Conservation (phyloP, 495 filamentous ascomycete species). For the Chaetomidium leptoderma region DNA sequence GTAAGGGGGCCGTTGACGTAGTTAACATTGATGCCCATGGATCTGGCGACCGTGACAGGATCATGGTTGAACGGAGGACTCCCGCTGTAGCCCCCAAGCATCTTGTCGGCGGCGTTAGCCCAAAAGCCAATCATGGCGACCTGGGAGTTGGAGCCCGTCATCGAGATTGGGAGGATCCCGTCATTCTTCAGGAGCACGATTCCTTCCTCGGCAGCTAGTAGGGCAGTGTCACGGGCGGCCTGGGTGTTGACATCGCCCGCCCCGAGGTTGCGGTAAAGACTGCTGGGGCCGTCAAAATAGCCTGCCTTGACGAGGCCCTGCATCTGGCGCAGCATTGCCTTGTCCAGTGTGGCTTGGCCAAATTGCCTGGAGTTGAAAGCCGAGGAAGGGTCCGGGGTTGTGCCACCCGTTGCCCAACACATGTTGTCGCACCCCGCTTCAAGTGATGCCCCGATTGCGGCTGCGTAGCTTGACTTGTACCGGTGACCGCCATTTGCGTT, state of each 20-base stretch:
- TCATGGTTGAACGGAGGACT: constrained; percentile 34
- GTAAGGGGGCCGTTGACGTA: constrained; percentile 29
- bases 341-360: constrained; percentile 19
- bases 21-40: constrained; percentile 26
- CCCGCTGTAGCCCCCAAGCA: constrained; percentile 42
- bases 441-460: constrained; percentile 25
- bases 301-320: constrained; percentile 47
- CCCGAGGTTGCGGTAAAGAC: constrained; percentile 18
- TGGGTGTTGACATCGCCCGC: constrained; percentile 22
- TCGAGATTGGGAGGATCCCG: constrained; percentile 18
- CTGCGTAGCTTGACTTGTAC: constrained; percentile 31
- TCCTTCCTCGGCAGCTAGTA: constrained; percentile 34
- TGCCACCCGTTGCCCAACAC: constrained; percentile 29
- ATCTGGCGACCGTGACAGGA: constrained; percentile 34
- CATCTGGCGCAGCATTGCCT: constrained; percentile 25
- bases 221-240: constrained; percentile 31
- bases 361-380: constrained; percentile 20
- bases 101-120: constrained; percentile 31
- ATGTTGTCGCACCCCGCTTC: constrained; percentile 24
- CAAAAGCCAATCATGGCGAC: constrained; percentile 43
- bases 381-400: constrained; percentile 14
- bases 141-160: constrained; percentile 9
- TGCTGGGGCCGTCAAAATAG: constrained; percentile 24
- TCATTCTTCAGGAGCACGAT: constrained; percentile 42
- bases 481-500: constrained; percentile 24